phyloP scores from a whole-genome alignment of 306 rosid genomes.

The Parietaria judaica region DNA sequence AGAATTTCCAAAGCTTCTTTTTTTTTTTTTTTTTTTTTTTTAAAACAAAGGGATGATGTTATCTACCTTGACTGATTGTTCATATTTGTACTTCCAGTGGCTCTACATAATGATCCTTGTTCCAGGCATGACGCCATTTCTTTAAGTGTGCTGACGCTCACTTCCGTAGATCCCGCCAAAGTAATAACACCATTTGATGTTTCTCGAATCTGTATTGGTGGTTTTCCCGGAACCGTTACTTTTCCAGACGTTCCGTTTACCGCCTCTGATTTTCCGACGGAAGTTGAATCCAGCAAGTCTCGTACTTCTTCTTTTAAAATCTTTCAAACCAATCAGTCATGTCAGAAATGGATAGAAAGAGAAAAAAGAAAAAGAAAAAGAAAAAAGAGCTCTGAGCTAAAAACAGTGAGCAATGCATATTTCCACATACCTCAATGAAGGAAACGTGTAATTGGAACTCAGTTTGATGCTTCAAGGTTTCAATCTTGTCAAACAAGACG shows the following conservation, averaged over 20 bases:
- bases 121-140: constrained; percentile 98
- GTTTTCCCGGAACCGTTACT: constrained; percentile 63
- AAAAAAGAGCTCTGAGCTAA: not conserved
- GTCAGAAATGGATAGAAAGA: not conserved
- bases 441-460: constrained; percentile 96
- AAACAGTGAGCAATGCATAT: constrained; percentile 1
- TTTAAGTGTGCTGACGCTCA: constrained; percentile 66
- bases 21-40: not conserved
- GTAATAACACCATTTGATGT: constrained; percentile 96
- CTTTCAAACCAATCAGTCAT: constrained; percentile 40
- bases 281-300: constrained; percentile 83
- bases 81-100: constrained; percentile 99
- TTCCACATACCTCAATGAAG: constrained; percentile 75
- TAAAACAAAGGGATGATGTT: not conserved
- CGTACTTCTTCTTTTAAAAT: constrained; percentile 97
- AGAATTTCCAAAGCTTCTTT: not conserved
- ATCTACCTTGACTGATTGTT: constrained; percentile 93
- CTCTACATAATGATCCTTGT: constrained; percentile 92
- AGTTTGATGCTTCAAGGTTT: constrained; percentile 60
- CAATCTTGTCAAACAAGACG: constrained; percentile 79
- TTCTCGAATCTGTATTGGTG: constrained; percentile 98
- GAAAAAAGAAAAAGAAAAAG: not conserved
- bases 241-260: constrained; percentile 77
- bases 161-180: constrained; percentile 94
- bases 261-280: constrained; percentile 67